Conservation (phyloP, 176 grass and related monocot genomes). For the Metroxylon sagu region DNA sequence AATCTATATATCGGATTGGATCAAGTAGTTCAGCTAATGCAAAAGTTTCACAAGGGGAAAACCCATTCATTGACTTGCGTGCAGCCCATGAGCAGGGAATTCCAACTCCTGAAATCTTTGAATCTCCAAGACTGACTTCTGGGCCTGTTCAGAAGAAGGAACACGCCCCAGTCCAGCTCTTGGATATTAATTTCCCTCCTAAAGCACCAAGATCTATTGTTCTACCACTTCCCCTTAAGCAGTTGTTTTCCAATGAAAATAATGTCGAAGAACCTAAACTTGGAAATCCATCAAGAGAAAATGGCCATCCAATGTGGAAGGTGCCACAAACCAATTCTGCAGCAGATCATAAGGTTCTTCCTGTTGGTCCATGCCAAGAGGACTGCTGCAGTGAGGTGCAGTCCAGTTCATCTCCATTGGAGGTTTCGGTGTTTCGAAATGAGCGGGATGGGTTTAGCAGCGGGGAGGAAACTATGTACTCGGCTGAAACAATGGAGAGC, state of each 20-base stretch:
- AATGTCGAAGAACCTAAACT: slow-evolving; percentile 31
- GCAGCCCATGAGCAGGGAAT: slow-evolving; percentile 50
- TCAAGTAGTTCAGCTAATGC: slow-evolving; percentile 55
- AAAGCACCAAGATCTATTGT: slow-evolving; percentile 67
- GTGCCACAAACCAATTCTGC: slow-evolving; percentile 30
- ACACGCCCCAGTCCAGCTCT: slow-evolving; percentile 32
- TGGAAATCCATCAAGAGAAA: slow-evolving; percentile 39
- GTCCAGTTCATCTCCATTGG: slow-evolving; percentile 61
- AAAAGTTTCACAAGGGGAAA: slow-evolving; percentile 46
- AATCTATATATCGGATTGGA: slow-evolving; percentile 43
- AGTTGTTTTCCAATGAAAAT: slow-evolving; percentile 81
- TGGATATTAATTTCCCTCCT: slow-evolving; percentile 56
- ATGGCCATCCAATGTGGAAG: slow-evolving; percentile 29
- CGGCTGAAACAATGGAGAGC: slow-evolving; percentile 98
- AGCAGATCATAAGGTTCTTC: slow-evolving; percentile 31
- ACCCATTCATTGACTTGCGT: slow-evolving; percentile 51
- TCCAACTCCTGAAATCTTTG: slow-evolving; percentile 58
- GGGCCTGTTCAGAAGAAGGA: slow-evolving; percentile 36
- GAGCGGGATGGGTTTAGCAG: slow-evolving; percentile 40
- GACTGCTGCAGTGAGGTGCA: slow-evolving; percentile 60
- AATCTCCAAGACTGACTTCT: slow-evolving; percentile 52
- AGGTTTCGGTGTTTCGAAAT: slow-evolving; percentile 34
- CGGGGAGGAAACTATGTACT: slow-evolving; percentile 93
- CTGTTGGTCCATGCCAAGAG: slow-evolving; percentile 43
- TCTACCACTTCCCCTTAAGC: slow-evolving; percentile 73